Conservation (phyloP, 2,329 filamentous ascomycete genomes). For the Alternaria incomplexa region DNA sequence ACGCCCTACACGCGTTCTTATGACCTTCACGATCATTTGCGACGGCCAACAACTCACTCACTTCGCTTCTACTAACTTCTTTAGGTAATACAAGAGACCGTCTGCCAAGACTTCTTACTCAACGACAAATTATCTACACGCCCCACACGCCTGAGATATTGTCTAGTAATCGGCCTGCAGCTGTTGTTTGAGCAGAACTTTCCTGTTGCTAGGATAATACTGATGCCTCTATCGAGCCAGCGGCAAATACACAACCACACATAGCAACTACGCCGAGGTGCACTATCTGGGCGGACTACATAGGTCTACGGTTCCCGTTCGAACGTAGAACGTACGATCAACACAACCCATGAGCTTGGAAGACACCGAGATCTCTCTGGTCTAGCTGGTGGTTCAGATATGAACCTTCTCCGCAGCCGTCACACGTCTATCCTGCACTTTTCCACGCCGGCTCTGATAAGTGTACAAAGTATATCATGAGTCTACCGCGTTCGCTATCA, state of each 20-base stretch:
- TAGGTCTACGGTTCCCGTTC: not conserved
- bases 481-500: not conserved
- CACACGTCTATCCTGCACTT: not conserved
- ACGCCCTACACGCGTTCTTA: slow-evolving; percentile 21
- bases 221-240: not conserved
- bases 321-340: not conserved
- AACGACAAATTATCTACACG: not conserved
- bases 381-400: not conserved
- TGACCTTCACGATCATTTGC: slow-evolving; percentile 5
- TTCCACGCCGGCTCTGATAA: not conserved
- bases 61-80: not conserved
- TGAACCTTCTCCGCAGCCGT: not conserved
- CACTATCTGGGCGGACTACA: not conserved
- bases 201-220: not conserved
- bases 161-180: not conserved
- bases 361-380: not conserved
- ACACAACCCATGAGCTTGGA: not conserved
- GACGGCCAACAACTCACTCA: not conserved
- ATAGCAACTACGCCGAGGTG: not conserved
- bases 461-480: not conserved
- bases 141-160: not conserved
- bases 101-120: not conserved
- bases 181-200: not conserved
- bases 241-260: not conserved
- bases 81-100: not conserved